These are phyloP conservation scores for Auxenochlorella pyrenoidosa DNA, from an alignment of 139 green algal genomes.

Conservation along the genomic window DNA sequence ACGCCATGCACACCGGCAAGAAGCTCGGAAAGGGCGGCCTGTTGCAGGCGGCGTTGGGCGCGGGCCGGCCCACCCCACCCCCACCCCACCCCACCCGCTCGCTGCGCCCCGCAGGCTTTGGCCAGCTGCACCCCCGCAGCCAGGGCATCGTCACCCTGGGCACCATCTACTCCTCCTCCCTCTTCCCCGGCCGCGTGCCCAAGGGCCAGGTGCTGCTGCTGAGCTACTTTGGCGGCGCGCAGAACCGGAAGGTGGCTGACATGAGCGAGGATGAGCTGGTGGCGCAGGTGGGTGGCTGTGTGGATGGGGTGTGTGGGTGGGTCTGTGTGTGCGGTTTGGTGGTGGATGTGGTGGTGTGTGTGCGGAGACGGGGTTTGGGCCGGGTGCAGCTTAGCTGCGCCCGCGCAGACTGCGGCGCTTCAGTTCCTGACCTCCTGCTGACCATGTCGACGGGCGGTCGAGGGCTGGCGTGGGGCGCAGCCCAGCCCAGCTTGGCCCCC, in stretches of 20 bases:
- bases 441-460: too few species aligned
- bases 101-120: conserved; percentile 80
- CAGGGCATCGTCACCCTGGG: conserved; percentile 96
- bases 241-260: conserved; percentile 88
- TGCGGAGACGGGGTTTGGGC: too few species aligned
- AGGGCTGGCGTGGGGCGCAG: too few species aligned
- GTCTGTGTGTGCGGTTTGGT: not conserved
- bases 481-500: too few species aligned
- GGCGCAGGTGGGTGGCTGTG: conserved; percentile 39
- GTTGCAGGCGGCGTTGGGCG: too few species aligned
- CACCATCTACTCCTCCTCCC: conserved; percentile 96
- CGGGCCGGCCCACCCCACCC: conserved; percentile 71
- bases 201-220: conserved; percentile 83
- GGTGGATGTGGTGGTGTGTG: not conserved
- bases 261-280: conserved; percentile 77
- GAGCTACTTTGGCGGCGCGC: conserved; percentile 97
- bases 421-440: too few species aligned
- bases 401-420: not conserved
- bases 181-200: conserved; percentile 90
- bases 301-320: not conserved
- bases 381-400: not conserved
- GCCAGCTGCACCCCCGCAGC: conserved; percentile 95
- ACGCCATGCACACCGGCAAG: too few species aligned
- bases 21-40: too few species aligned
- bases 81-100: conserved; percentile 26